Conservation (phyloP, 2,329 filamentous ascomycete species). For the Cordyceps javanica region DNA sequence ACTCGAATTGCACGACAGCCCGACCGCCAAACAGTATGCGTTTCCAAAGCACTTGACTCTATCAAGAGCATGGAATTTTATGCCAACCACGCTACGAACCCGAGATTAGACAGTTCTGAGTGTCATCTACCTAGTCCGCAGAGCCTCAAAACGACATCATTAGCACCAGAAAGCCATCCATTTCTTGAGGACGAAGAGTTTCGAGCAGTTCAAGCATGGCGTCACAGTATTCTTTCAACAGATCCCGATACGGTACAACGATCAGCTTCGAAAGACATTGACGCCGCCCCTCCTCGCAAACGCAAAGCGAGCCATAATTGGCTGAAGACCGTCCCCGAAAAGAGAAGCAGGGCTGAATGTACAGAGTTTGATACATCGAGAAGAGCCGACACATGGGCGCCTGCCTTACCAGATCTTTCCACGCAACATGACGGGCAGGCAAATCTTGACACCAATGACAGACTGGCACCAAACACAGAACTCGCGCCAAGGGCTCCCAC, state of each 20-base stretch:
- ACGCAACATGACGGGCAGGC: neutral
- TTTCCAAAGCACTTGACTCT: neutral
- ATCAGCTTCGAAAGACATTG: slow-evolving; percentile 18
- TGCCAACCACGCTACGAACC: neutral
- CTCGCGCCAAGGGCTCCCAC: neutral
- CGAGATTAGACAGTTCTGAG: neutral
- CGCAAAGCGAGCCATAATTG: slow-evolving; percentile 21
- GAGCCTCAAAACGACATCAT: slow-evolving; percentile 18
- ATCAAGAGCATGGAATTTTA: neutral
- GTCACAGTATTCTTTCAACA: slow-evolving; percentile 17
- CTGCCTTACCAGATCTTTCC: neutral
- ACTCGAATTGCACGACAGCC: neutral
- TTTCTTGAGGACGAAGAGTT: slow-evolving; percentile 21
- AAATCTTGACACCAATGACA: neutral
- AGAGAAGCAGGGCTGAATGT: slow-evolving; percentile 19
- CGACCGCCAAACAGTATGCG: neutral
- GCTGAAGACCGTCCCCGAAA: slow-evolving; percentile 26
- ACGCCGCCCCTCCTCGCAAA: slow-evolving; percentile 12
- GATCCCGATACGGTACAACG: neutral
- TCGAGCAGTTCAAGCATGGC: slow-evolving; percentile 28
- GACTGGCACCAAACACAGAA: neutral
- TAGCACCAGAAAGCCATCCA: slow-evolving; percentile 9
- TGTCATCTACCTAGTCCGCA: slow-evolving; percentile 18
- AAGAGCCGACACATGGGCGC: neutral
- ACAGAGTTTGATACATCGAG: neutral